Evolutionary conservation across 257 asterid genomes (phyloP).

Genomic region (Marsdenia floribunda): DNA sequence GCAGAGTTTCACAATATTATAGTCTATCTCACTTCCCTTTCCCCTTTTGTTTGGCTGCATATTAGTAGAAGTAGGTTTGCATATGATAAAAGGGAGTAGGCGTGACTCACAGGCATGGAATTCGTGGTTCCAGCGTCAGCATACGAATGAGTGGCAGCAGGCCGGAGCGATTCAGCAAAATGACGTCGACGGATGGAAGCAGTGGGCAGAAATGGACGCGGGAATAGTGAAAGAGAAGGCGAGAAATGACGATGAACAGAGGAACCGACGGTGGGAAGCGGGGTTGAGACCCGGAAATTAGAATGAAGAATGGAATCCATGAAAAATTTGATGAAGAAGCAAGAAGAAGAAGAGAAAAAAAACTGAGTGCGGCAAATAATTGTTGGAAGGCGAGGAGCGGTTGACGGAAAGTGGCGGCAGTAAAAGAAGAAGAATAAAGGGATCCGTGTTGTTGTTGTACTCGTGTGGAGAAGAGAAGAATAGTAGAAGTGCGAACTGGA

Average conservation of each 20-base stretch:
- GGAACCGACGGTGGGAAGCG: slow-evolving; percentile 23
- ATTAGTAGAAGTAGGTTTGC: neutral
- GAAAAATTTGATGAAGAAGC: neutral
- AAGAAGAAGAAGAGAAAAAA: neutral
- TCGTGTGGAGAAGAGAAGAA: neutral
- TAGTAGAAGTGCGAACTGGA: neutral
- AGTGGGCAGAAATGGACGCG: slow-evolving; percentile 7
- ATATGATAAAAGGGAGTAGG: neutral
- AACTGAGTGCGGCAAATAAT: neutral
- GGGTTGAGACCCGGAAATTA: slow-evolving; percentile 20
- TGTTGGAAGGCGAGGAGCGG: neutral
- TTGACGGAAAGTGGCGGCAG: neutral
- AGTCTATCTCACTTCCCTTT: neutral
- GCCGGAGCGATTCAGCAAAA: slow-evolving; percentile 23
- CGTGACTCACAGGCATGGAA: slow-evolving; percentile 50
- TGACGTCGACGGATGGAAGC: slow-evolving; percentile 25
- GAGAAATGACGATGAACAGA: slow-evolving; percentile 29
- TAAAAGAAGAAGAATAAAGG: neutral
- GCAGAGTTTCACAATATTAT: neutral
- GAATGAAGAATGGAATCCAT: slow-evolving; percentile 41
- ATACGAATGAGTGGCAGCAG: slow-evolving; percentile 21
- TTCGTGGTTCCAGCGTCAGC: slow-evolving; percentile 41
- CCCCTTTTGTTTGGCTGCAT: neutral
- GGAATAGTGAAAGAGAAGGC: slow-evolving; percentile 26
- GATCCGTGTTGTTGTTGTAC: neutral